Evolutionary conservation across 75 land plant genomes (phyloP).

Genomic region (Selaginella moellendorffii): DNA sequence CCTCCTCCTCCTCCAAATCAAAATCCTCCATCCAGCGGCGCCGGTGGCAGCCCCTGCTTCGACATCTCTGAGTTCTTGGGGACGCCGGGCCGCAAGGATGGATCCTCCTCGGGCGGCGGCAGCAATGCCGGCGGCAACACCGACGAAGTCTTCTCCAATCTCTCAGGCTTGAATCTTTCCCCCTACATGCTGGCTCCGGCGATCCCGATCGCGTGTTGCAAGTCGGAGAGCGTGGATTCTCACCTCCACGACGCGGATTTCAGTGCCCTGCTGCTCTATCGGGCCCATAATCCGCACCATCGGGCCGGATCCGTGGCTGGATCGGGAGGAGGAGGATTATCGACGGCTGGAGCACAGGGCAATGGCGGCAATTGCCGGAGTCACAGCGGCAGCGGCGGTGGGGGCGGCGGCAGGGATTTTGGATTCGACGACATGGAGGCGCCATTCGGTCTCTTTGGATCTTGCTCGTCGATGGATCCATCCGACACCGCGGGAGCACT

Average conservation of each 20-base stretch:
- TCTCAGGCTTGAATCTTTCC: conserved; percentile 22
- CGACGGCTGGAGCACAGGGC: conserved; percentile 1
- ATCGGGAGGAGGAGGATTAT: conserved; percentile 9
- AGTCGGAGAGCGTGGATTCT: conserved; percentile 13
- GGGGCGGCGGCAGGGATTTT: conserved; percentile 22
- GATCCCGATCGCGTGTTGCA: conserved; percentile 3
- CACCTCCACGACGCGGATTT: conserved; percentile 19
- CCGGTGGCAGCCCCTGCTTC: conserved; percentile 27
- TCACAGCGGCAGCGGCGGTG: too few relatives aligned
- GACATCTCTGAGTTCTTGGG: conserved; percentile 28
- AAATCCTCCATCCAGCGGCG: too few relatives aligned
- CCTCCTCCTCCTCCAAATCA: too few relatives aligned
- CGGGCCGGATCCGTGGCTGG: conserved; percentile 10
- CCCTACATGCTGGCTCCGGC: conserved; percentile 15
- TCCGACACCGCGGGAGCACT: too few relatives aligned
- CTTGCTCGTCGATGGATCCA: conserved; percentile 3
- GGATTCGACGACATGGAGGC: conserved; percentile 17
- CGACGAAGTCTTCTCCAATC: conserved; percentile 25
- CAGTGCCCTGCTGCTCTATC: conserved; percentile 15
- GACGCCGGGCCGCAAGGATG: conserved; percentile 19
- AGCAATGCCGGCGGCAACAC: too few relatives aligned
- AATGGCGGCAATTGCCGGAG: too few relatives aligned
- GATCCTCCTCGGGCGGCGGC: neutral
- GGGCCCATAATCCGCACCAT: too few relatives aligned
- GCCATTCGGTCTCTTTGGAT: conserved; percentile 17